phyloP scores from a whole-genome alignment of 2,329 filamentous ascomycete species.

The Pyricularia grisea region DNA sequence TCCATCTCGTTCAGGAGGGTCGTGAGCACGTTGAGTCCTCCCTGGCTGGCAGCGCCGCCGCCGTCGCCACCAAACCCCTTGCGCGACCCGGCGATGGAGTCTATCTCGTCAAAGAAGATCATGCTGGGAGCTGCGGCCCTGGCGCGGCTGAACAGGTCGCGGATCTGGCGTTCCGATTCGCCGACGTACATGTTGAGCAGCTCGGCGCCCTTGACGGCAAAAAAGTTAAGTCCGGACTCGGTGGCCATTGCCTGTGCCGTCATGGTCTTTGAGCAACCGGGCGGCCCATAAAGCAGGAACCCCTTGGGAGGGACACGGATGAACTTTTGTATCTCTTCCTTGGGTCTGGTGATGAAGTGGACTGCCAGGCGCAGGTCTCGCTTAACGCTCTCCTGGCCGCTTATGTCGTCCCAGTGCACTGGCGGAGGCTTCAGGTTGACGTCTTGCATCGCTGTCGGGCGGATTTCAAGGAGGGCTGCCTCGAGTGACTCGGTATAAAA shows the following conservation, averaged over 20 bases:
- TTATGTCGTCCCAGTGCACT: slow-evolving; percentile 79
- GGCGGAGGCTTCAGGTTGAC: slow-evolving; percentile 83
- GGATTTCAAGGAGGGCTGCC: slow-evolving; percentile 56
- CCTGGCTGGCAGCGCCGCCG: slow-evolving; percentile 24
- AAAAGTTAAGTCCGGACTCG: slow-evolving; percentile 85
- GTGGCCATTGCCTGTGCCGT: slow-evolving; percentile 86
- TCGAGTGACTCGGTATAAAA: slow-evolving; percentile 42
- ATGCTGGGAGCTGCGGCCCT: slow-evolving; percentile 80
- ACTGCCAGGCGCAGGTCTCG: slow-evolving; percentile 44
- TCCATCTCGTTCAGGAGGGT: slow-evolving; percentile 94
- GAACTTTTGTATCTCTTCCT: slow-evolving; percentile 22
- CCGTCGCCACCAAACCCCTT: slow-evolving; percentile 23
- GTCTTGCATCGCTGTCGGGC: slow-evolving; percentile 80
- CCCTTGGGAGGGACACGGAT: slow-evolving; percentile 59
- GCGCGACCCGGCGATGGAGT: slow-evolving; percentile 61
- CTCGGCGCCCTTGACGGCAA: slow-evolving; percentile 88
- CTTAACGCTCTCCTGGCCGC: slow-evolving; percentile 73
- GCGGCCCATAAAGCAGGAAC: slow-evolving; percentile 81
- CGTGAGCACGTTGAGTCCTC: slow-evolving; percentile 72
- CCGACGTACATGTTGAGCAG: slow-evolving; percentile 96
- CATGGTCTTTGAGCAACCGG: slow-evolving; percentile 91
- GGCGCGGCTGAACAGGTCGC: slow-evolving; percentile 79
- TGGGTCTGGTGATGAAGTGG: slow-evolving; percentile 19
- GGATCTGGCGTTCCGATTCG: slow-evolving; percentile 79
- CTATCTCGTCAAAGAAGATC: slow-evolving; percentile 96